A percentile compares a stretch with the other conserved stretches of the same genome.
Conservation (phyloP, 176 grass and related monocot genomes). For the Oryza meridionalis region DNA sequence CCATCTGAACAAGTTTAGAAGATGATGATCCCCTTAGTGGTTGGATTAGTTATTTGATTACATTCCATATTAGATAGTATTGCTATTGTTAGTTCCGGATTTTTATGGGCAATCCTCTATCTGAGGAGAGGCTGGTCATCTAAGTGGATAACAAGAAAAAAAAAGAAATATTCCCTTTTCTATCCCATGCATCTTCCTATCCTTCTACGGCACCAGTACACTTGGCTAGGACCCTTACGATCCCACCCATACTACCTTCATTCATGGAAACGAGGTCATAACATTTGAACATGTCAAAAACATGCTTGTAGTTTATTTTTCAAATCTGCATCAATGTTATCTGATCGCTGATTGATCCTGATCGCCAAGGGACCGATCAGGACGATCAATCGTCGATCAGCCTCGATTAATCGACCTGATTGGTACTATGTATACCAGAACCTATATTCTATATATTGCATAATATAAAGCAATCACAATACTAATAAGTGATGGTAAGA, state of each 20-base stretch:
- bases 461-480: too few relatives aligned
- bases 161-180: neutral
- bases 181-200: neutral
- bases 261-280: neutral
- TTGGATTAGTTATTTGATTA: neutral
- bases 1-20: neutral
- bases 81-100: neutral
- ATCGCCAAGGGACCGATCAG: too few relatives aligned
- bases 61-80: neutral
- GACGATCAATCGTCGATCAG: too few relatives aligned
- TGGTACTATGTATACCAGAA: too few relatives aligned
- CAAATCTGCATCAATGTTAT: neutral
- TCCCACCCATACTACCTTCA: neutral
- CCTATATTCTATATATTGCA: too few relatives aligned
- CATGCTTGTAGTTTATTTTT: neutral
- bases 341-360: too few relatives aligned
- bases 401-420: too few relatives aligned
- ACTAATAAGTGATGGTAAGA: too few relatives aligned
- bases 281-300: constrained; percentile 2
- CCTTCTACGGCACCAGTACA: neutral
- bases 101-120: neutral
- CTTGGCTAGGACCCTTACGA: neutral
- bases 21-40: neutral
- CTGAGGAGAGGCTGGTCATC: neutral
- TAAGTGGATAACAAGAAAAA: neutral